Conservation (phyloP, 495 filamentous ascomycete species). For the Penicillium desertorum region DNA sequence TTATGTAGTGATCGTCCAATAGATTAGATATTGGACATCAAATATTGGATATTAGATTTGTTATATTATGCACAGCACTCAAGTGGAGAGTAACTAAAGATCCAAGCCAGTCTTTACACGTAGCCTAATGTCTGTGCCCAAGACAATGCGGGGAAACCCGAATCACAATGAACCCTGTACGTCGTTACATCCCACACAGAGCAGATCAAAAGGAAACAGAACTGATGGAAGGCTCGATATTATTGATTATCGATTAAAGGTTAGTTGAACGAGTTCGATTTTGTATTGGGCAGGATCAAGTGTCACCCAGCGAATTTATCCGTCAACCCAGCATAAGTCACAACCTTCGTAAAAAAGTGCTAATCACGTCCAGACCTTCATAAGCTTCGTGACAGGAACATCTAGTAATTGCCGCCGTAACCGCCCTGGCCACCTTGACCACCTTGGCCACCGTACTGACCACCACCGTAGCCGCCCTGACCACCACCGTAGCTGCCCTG, state of each 20-base stretch:
- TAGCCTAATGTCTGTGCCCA: background rate
- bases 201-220: background rate
- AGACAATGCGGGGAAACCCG: background rate
- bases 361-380: constrained; percentile 8
- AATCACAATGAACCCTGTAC: background rate
- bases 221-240: constrained; percentile 7
- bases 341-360: constrained; percentile 10
- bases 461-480: constrained; percentile 6
- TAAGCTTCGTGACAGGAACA: constrained; percentile 1
- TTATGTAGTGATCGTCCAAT: constrained; percentile 6
- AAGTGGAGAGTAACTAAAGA: background rate
- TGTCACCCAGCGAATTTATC: constrained; percentile 4
- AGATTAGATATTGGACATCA: background rate
- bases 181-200: background rate
- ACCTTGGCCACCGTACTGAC: constrained; percentile 7
- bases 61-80: background rate
- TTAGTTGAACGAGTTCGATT: constrained; percentile 11
- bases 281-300: constrained; percentile 10
- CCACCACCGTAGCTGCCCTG: constrained; percentile 13
- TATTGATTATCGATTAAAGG: constrained; percentile 14
- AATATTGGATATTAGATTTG: background rate
- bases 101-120: background rate
- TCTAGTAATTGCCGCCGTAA: constrained; percentile 11
- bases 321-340: constrained; percentile 12
- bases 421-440: background rate